Evolutionary conservation across 2,329 filamentous ascomycete genomes (phyloP), one percentile per base, ranked within the genome.

Genomic region (Pseudogymnoascus sp.): DNA sequence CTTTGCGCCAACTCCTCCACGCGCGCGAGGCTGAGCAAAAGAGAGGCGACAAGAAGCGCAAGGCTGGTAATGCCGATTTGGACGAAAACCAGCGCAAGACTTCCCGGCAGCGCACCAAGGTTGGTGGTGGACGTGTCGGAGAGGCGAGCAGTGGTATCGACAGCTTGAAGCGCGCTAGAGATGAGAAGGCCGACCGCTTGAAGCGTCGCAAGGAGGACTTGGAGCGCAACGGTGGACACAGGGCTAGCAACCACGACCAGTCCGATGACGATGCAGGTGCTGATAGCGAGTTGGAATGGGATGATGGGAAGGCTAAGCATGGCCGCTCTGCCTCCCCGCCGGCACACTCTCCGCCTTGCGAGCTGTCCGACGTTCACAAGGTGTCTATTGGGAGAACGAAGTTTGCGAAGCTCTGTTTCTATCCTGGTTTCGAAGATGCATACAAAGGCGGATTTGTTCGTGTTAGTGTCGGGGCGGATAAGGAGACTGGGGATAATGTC

Each of bases 341-440:
- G 68, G 1, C 83, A 83, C 1, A 83, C 62, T 69, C 81, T 34
- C 88, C 86, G 67, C 87, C 86, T 26, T 86, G 90, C 1, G 86
- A 89, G 37, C 79, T 96, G 18, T 83, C 82, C n/a, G 91, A 97
- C 74, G 86, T 93, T 68, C 89, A 97, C 72, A 86, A 90, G 61
- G 85, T 93, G 62, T 86, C 91, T 64, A 84, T 99, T 64, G 91
- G 93, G 60, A 86, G 95, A 66, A 89, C 85, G 68, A 90, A 92
- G 71, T 96, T 99, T 74, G 88, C 89, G 5, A 86, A 93, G 71
- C 89, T 96, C 63, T 97, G 92, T 80, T 96, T 96, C 78, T 93
- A 93, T 69, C 95, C 95, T 10, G 88, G 88, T 3, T 97, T 99
- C 69, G 90, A 96, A 63, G 79, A 89, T 7, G 83, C 89, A 31